Evolutionary conservation across 306 rosid species (phyloP).

Genomic region (Vachellia collinsii): DNA sequence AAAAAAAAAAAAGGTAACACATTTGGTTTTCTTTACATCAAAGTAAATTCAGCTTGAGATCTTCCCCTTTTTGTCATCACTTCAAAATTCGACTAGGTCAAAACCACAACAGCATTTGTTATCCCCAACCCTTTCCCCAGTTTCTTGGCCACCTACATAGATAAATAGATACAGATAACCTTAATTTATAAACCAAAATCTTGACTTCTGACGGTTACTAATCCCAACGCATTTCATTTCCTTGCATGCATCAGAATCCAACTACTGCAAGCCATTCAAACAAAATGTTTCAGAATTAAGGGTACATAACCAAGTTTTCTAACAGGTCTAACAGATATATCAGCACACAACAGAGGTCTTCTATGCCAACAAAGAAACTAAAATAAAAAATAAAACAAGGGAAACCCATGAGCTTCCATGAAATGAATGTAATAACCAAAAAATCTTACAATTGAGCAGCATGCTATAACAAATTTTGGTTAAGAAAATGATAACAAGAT

Average conservation of each 20-base stretch:
- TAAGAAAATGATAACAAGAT: too few species aligned
- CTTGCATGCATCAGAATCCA: constrained; percentile 22
- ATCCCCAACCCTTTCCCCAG: not conserved
- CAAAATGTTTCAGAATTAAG: not conserved
- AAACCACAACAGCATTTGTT: too few species aligned
- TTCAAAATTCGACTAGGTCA: too few species aligned
- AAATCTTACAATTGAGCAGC: too few species aligned
- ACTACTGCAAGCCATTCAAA: constrained; percentile 32
- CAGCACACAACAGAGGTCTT: not conserved
- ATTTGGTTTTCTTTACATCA: too few species aligned
- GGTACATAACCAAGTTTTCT: not conserved
- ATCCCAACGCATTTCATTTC: constrained; percentile 36
- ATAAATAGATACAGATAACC: not conserved
- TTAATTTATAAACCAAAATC: constrained; percentile 3
- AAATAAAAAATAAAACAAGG: too few species aligned
- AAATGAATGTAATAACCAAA: too few species aligned
- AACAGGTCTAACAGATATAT: not conserved
- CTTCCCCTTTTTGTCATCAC: too few species aligned
- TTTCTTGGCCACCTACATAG: not conserved
- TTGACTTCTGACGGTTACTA: constrained; percentile 27
- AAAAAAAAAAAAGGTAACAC: too few species aligned
- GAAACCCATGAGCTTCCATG: too few species aligned
- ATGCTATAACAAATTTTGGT: too few species aligned
- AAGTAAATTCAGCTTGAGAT: too few species aligned
- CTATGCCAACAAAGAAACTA: not conserved